Conservation (phyloP, 2,329 filamentous ascomycete genomes). For the Phyllosticta citriasiana region DNA sequence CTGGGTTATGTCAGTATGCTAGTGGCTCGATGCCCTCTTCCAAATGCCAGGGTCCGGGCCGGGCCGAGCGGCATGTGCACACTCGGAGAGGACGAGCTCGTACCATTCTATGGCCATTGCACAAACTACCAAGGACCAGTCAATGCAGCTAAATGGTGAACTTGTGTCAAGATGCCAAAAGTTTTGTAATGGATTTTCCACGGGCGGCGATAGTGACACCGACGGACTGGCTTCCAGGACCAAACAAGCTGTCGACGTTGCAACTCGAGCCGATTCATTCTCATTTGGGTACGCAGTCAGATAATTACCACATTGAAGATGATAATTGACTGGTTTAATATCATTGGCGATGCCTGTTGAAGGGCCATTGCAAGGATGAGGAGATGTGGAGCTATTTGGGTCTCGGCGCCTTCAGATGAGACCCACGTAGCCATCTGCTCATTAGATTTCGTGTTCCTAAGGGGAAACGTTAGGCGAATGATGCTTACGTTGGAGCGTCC, state of each 20-base stretch:
- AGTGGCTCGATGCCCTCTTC: neutral
- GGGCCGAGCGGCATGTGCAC: neutral
- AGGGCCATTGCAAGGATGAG: neutral
- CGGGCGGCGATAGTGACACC: neutral
- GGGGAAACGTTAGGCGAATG: neutral
- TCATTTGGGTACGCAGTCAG: neutral
- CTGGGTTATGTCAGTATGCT: neutral
- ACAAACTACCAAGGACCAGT: neutral
- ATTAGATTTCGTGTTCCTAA: neutral
- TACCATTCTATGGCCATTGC: neutral
- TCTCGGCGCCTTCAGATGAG: neutral
- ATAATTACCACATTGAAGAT: neutral
- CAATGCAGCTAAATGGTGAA: neutral
- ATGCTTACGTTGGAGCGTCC: neutral
- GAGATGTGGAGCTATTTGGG: neutral
- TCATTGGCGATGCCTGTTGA: neutral
- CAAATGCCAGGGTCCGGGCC: neutral
- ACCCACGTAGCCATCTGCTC: neutral
- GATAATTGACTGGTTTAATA: neutral
- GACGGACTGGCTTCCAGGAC: neutral
- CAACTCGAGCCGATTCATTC: neutral
- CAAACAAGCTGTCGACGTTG: neutral
- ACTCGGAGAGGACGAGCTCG: neutral
- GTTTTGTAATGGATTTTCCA: neutral
- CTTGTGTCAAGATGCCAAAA: neutral